These are phyloP conservation scores for Malus orientalis DNA, from an alignment of 306 rosid genomes.

Conservation along the genomic window DNA sequence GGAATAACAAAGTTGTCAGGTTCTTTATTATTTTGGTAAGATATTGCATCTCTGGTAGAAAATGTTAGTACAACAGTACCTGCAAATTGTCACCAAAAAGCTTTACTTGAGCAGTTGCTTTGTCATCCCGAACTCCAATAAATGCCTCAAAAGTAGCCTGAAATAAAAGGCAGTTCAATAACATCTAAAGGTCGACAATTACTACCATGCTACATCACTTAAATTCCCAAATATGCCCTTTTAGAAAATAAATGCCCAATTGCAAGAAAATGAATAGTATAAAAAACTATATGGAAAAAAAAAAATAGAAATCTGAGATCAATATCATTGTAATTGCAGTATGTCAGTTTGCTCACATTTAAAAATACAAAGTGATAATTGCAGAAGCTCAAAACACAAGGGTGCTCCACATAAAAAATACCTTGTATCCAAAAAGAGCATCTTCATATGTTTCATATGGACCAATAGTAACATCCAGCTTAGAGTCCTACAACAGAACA, in stretches of 20 bases:
- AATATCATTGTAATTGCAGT: not conserved
- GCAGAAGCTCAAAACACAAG: not conserved
- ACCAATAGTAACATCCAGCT: slow-evolving; percentile 86
- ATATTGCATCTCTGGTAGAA: not conserved
- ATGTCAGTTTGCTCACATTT: not conserved
- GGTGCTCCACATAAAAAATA: slow-evolving; percentile 1
- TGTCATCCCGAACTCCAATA: slow-evolving; percentile 79
- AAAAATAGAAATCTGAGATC: not conserved
- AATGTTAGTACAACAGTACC: slow-evolving; percentile 36
- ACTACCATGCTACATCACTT: not conserved
- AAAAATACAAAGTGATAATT: not conserved
- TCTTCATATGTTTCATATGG: slow-evolving; percentile 97
- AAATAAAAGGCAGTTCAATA: slow-evolving; percentile 7
- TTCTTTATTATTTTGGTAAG: not conserved
- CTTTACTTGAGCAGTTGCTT: slow-evolving; percentile 81
- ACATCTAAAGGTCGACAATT: not conserved
- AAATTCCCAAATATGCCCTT: not conserved
- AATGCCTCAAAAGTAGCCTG: slow-evolving; percentile 96
- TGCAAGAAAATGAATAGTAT: slow-evolving; percentile 11
- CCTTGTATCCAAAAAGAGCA: slow-evolving; percentile 87
- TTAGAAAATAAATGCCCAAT: not conserved
- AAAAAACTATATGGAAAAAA: not conserved
- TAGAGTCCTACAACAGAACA: slow-evolving; percentile 57
- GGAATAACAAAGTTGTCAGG: not conserved
- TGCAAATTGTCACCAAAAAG: slow-evolving; percentile 86